Conservation (phyloP, 345 rosid species). For the Eucalyptus caleyi region DNA sequence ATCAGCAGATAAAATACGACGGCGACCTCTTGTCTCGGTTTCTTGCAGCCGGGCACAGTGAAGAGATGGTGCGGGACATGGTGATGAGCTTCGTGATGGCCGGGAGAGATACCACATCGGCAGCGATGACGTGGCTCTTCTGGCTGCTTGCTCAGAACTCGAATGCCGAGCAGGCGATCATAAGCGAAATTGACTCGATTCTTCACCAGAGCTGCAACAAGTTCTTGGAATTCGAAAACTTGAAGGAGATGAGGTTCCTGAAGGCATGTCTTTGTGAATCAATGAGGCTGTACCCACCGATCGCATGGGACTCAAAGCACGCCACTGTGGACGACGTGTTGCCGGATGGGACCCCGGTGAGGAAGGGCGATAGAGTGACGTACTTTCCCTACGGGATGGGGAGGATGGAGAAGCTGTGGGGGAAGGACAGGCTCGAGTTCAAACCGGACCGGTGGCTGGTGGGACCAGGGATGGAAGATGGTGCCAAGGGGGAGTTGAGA, state of each 20-base stretch:
- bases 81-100: conserved; percentile 50
- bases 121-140: conserved; percentile 54
- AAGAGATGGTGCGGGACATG: conserved; percentile 42
- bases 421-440: conserved; percentile 46
- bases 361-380: conserved; percentile 74
- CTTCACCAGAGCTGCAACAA: conserved; percentile 2
- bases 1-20: neutral
- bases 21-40: conserved; percentile 35
- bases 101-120: conserved; percentile 60
- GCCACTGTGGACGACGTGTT: conserved; percentile 28
- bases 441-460: conserved; percentile 58
- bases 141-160: conserved; percentile 39
- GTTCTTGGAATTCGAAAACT: conserved; percentile 8
- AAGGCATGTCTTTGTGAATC: conserved; percentile 56
- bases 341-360: conserved; percentile 56
- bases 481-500: conserved; percentile 23
- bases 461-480: neutral
- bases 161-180: conserved; percentile 11
- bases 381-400: conserved; percentile 90
- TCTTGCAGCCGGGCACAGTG: conserved; percentile 20
- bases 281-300: conserved; percentile 65
- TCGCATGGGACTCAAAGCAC: conserved; percentile 64
- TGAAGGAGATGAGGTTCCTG: conserved; percentile 29
- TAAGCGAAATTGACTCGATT: conserved; percentile 14
- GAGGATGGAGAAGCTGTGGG: conserved; percentile 79